Evolutionary conservation across 164 flowering plant genomes (phyloP), one percentile per base, ranked within the genome.

Genomic region (Cinnamomum chago): DNA sequence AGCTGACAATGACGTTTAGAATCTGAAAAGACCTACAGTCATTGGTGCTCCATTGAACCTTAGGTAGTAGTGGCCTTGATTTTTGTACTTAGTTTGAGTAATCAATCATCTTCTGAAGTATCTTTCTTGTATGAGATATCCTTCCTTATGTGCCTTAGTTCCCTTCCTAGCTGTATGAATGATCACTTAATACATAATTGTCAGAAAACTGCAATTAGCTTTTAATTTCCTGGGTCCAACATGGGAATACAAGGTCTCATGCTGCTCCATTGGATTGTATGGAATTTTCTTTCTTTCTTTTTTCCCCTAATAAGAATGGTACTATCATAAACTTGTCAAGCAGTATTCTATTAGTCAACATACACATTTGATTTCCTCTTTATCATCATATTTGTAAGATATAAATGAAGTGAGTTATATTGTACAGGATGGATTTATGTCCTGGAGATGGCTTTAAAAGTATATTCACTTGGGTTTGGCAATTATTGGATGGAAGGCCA

Each of bases 401-500:
- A 30, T 30, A 70, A n/a, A 47, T 65, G 22, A 30, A 18, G 35
- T 82, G 50, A 55, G 66, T 81, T 76, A 72, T 82, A 33, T 76
- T 68, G 24, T 68, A 67, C 92, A 95, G 98, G 99, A 33, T 95
- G 97, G 99, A 74, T 95, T 65, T 95, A 95, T 86, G 96, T 95
- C 18, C 71, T 95, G 58, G 99, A 95, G 81, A 86, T 95, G 97
- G 94, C 85, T 77, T 77, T 95, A 60, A 93, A 93, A 82, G 78
- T 93, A 30, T 93, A 82, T 85, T 75, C 99, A 35, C 78, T 50
- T 78, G 97, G 97, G 67, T 93, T 93, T 79, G 84, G 73, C 68
- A 95, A 91, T 77, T 95, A 90, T 80, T 93, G 99, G 99, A 90
- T 83, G 79, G 97, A 93, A 75, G 96, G 98, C 24, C 95, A 86